Percentiles rank a stretch among this genome's conserved stretches.
Conservation (phyloP, 352 stramenopile species). For the Phytophthora hybrid region DNA sequence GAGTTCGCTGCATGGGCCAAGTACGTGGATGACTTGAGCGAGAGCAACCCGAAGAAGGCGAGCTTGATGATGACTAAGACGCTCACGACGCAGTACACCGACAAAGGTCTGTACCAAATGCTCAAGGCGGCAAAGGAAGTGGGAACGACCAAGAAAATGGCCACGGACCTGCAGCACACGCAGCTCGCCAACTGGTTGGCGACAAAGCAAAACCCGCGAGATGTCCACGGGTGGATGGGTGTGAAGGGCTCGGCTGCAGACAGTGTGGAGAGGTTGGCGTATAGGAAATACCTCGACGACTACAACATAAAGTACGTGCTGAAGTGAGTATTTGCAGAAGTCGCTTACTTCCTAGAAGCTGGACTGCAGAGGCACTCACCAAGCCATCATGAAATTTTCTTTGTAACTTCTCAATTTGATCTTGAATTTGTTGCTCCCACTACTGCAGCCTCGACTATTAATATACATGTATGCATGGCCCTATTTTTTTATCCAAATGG, state of each 20-base stretch:
- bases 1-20: slow-evolving; percentile 10
- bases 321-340: no score
- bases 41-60: slow-evolving; percentile 7
- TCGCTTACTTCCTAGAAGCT: no score
- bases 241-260: background rate
- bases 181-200: slow-evolving; percentile 5
- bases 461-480: no score
- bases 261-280: background rate
- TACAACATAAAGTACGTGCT: slow-evolving; percentile 4
- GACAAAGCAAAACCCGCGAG: background rate
- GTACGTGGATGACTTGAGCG: slow-evolving; percentile 12
- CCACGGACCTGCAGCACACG: slow-evolving; percentile 1
- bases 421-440: no score
- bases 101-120: background rate
- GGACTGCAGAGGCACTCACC: no score
- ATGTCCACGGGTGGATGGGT: background rate
- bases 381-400: no score
- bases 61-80: background rate
- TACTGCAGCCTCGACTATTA: no score
- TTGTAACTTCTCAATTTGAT: no score
- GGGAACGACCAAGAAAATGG: background rate
- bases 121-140: background rate
- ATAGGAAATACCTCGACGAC: slow-evolving; percentile 15
- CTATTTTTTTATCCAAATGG: no score
- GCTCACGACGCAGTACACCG: background rate